A percentile compares a stretch with the other conserved stretches of the same genome.
Conservation (phyloP, 768 basidiomycete species). For the Suillus plorans region DNA sequence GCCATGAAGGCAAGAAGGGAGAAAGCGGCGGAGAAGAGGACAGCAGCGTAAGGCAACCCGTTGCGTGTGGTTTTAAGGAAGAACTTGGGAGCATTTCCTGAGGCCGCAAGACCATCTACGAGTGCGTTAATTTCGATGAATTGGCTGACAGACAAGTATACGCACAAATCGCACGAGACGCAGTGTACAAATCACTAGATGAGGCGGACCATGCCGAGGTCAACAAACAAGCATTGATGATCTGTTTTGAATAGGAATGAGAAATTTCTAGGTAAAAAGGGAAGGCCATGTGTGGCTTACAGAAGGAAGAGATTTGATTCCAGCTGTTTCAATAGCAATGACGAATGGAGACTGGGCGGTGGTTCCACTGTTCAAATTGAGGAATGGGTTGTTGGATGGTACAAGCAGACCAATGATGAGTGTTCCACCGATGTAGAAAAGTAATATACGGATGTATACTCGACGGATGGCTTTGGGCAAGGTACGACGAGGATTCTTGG, state of each 20-base stretch:
- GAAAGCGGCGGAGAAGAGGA: conserved; percentile 70
- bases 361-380: conserved; percentile 55
- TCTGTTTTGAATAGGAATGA: conserved; percentile 33
- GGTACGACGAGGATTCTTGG: conserved; percentile 79
- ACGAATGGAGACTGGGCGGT: conserved; percentile 86
- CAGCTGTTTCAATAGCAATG: conserved; percentile 81
- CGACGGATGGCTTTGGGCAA: conserved; percentile 57
- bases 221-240: conserved; percentile 81
- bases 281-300: conserved; percentile 39
- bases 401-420: conserved; percentile 82
- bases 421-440: conserved; percentile 74
- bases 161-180: conserved; percentile 82
- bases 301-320: conserved; percentile 83
- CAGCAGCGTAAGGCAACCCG: conserved; percentile 76
- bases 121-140: conserved; percentile 4
- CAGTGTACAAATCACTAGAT: conserved; percentile 85
- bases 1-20: conserved; percentile 82
- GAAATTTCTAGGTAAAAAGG: not conserved
- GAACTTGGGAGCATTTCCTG: conserved; percentile 80
- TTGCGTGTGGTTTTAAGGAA: conserved; percentile 67
- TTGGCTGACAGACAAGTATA: conserved; percentile 9
- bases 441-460: conserved; percentile 74
- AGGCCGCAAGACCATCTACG: conserved; percentile 74
- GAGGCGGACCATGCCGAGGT: conserved; percentile 94
- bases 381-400: conserved; percentile 59